Conservation (phyloP, 352 stramenopile genomes). For the Globisporangium splendens region DNA sequence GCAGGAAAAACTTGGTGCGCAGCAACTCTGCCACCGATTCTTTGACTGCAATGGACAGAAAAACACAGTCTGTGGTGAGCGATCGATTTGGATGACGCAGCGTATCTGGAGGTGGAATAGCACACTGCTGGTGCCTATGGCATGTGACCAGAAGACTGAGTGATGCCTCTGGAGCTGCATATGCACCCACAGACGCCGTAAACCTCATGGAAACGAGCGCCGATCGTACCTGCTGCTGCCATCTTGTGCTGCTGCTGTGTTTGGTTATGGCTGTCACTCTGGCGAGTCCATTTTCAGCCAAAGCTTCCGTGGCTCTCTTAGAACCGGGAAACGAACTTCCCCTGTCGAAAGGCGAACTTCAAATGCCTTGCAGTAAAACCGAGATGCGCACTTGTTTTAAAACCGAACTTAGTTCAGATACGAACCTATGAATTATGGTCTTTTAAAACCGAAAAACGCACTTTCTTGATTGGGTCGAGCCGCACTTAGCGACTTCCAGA, state of each 20-base stretch:
- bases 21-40: slow-evolving; percentile 18
- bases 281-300: neutral
- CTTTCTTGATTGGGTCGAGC: too few relatives aligned
- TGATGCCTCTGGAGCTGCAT: too few relatives aligned
- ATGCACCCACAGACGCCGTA: too few relatives aligned
- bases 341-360: neutral
- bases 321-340: neutral
- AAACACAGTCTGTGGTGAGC: neutral
- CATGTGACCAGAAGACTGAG: too few relatives aligned
- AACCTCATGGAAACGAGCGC: neutral
- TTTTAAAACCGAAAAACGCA: too few relatives aligned
- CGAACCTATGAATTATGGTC: too few relatives aligned
- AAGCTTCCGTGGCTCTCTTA: neutral
- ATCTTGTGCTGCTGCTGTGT: neutral
- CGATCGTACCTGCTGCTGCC: neutral
- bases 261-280: neutral
- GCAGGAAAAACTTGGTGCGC: slow-evolving; percentile 85
- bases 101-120: too few relatives aligned
- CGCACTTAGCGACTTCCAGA: too few relatives aligned
- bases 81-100: too few relatives aligned
- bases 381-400: neutral
- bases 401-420: neutral
- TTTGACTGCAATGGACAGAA: neutral
- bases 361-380: neutral
- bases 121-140: too few relatives aligned